These are phyloP conservation scores for Lanzia echinophila DNA, from an alignment of 2,329 filamentous ascomycete genomes.

Conservation along the genomic window DNA sequence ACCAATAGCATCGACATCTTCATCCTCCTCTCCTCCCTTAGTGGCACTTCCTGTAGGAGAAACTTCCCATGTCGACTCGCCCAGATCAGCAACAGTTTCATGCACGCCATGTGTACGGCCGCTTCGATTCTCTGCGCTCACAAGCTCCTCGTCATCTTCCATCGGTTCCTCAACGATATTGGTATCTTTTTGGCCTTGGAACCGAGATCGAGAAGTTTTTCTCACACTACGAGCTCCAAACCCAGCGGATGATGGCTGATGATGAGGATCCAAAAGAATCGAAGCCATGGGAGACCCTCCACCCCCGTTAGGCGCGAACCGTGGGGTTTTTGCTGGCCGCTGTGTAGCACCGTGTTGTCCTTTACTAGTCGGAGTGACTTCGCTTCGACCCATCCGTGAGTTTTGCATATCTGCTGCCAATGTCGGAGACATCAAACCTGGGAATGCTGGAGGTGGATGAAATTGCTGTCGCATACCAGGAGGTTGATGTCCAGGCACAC, in stretches of 20 bases:
- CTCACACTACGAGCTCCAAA: slow-evolving; percentile 42
- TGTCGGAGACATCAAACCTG: slow-evolving; percentile 59
- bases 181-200: slow-evolving; percentile 36
- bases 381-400: slow-evolving; percentile 42
- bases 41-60: slow-evolving; percentile 25
- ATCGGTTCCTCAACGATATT: slow-evolving; percentile 50
- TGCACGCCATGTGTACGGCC: slow-evolving; percentile 18
- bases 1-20: slow-evolving; percentile 34
- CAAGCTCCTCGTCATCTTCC: slow-evolving; percentile 43
- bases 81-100: slow-evolving; percentile 23
- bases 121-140: slow-evolving; percentile 1
- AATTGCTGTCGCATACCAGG: slow-evolving; percentile 54
- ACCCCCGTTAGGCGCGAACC: slow-evolving; percentile 35
- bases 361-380: slow-evolving; percentile 38
- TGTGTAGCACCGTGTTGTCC: slow-evolving; percentile 28
- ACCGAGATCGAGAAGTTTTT: slow-evolving; percentile 38
- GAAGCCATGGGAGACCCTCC: slow-evolving; percentile 56
- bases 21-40: slow-evolving; percentile 37
- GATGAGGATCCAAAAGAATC: slow-evolving; percentile 67
- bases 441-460: slow-evolving; percentile 69
- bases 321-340: slow-evolving; percentile 36
- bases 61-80: slow-evolving; percentile 41
- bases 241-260: slow-evolving; percentile 55
- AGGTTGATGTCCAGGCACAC: slow-evolving; percentile 54
- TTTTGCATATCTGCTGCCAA: slow-evolving; percentile 49